These are phyloP conservation scores for Baudoinia panamericana DNA, from an alignment of 495 filamentous ascomycete genomes.

Conservation along the genomic window DNA sequence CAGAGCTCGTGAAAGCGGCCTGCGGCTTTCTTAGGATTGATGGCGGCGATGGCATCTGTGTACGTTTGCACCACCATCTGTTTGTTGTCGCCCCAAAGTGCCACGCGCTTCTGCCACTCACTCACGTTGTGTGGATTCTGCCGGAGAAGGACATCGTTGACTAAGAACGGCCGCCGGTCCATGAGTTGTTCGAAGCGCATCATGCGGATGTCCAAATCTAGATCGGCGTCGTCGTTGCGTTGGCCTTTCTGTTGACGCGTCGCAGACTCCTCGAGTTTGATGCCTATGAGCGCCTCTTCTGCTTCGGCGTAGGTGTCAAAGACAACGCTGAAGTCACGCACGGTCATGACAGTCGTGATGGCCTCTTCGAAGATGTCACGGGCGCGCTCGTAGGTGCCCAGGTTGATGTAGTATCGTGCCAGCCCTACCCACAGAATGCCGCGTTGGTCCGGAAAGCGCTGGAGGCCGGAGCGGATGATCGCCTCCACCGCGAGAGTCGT, in stretches of 20 bases:
- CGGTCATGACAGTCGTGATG: conserved; percentile 95
- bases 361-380: conserved; percentile 94
- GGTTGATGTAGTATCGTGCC: conserved; percentile 93
- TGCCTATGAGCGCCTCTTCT: conserved; percentile 88
- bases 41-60: conserved; percentile 81
- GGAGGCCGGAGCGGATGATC: conserved; percentile 87
- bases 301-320: conserved; percentile 97
- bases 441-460: conserved; percentile 83
- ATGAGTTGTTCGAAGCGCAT: conserved; percentile 96
- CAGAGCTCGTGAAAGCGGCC: conserved; percentile 91
- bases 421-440: conserved; percentile 95
- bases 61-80: conserved; percentile 87
- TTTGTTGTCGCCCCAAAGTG: conserved; percentile 89
- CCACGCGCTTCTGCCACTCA: conserved; percentile 95
- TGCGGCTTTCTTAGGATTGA: conserved; percentile 87
- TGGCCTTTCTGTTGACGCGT: conserved; percentile 68
- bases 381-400: conserved; percentile 79
- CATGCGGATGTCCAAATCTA: conserved; percentile 95
- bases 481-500: conserved; percentile 83
- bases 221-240: conserved; percentile 74
- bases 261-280: conserved; percentile 78
- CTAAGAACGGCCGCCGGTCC: conserved; percentile 89
- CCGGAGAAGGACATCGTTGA: conserved; percentile 89
- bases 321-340: conserved; percentile 92
- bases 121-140: conserved; percentile 95